Evolutionary conservation across 2,329 filamentous ascomycete genomes (phyloP).

Genomic region (Penicillium sp.): DNA sequence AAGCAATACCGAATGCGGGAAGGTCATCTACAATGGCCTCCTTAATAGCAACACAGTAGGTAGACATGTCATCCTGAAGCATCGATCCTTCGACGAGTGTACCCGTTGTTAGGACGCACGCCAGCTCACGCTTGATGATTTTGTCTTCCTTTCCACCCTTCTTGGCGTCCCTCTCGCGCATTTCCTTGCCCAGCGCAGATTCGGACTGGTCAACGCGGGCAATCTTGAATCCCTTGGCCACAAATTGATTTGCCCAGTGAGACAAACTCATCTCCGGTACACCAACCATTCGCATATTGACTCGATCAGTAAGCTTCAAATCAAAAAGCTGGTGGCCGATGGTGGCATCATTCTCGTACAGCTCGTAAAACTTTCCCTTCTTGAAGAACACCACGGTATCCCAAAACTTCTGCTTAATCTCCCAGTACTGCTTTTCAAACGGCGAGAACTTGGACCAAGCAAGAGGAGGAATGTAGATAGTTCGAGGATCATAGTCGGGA

Average conservation of each 20-base stretch:
- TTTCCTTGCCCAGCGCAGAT: slow-evolving; percentile 92
- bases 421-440: slow-evolving; percentile 99
- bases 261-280: slow-evolving; percentile 95
- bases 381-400: slow-evolving; percentile 99
- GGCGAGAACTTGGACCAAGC: slow-evolving; percentile 84
- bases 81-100: slow-evolving; percentile 94
- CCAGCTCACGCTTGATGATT: slow-evolving; percentile 85
- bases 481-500: slow-evolving; percentile 87
- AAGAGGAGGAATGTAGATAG: slow-evolving; percentile 80
- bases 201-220: slow-evolving; percentile 96
- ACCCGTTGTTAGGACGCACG: slow-evolving; percentile 86
- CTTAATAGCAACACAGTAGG: slow-evolving; percentile 94
- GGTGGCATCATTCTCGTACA: slow-evolving; percentile 97
- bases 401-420: slow-evolving; percentile 97
- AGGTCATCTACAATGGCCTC: slow-evolving; percentile 68
- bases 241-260: slow-evolving; percentile 97
- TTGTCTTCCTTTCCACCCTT: slow-evolving; percentile 74
- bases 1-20: slow-evolving; percentile 86
- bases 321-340: slow-evolving; percentile 96
- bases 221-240: slow-evolving; percentile 97
- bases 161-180: slow-evolving; percentile 79
- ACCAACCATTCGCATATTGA: slow-evolving; percentile 99
- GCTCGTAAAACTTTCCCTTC: slow-evolving; percentile 98
- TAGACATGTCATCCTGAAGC: slow-evolving; percentile 97
- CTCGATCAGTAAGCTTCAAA: slow-evolving; percentile 92